Conservation (phyloP, 2,329 filamentous ascomycete species). For the Podosphaera xanthii region DNA sequence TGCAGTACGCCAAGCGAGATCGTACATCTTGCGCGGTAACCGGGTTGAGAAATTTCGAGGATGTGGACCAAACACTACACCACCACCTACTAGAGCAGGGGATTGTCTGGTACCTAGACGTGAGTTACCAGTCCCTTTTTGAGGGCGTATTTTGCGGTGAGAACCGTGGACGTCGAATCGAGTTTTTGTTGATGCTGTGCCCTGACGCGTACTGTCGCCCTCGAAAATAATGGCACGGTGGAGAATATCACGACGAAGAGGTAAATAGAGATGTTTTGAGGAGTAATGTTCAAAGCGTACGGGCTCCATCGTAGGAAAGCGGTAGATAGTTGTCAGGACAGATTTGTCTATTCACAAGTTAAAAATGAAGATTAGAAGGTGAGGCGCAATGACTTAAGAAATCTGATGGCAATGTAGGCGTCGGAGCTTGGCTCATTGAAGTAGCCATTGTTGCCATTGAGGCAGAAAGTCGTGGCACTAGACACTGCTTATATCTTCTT, state of each 20-base stretch:
- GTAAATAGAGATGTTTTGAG: conserved; percentile 62
- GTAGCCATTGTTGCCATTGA: conserved; percentile 26
- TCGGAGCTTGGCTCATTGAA: no score
- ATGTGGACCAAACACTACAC: conserved; percentile 73
- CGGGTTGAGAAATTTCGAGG: conserved; percentile 75
- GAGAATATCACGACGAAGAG: conserved; percentile 72
- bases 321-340: conserved; percentile 68
- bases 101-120: conserved; percentile 64
- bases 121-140: conserved; percentile 69
- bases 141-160: conserved; percentile 54
- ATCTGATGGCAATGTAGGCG: no score
- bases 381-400: no score
- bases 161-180: conserved; percentile 68
- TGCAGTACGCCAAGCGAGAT: conserved; percentile 84
- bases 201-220: conserved; percentile 68
- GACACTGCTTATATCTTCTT: conserved; percentile 20
- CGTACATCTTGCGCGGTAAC: conserved; percentile 76
- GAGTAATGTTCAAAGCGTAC: conserved; percentile 55
- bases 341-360: no score
- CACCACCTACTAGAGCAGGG: conserved; percentile 64
- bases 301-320: conserved; percentile 77
- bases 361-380: no score
- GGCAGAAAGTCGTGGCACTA: conserved; percentile 19
- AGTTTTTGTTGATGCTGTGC: conserved; percentile 65
- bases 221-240: conserved; percentile 86